These are phyloP conservation scores for Trichoderma breve DNA, from an alignment of 2,329 filamentous ascomycete species.

Conservation along the genomic window DNA sequence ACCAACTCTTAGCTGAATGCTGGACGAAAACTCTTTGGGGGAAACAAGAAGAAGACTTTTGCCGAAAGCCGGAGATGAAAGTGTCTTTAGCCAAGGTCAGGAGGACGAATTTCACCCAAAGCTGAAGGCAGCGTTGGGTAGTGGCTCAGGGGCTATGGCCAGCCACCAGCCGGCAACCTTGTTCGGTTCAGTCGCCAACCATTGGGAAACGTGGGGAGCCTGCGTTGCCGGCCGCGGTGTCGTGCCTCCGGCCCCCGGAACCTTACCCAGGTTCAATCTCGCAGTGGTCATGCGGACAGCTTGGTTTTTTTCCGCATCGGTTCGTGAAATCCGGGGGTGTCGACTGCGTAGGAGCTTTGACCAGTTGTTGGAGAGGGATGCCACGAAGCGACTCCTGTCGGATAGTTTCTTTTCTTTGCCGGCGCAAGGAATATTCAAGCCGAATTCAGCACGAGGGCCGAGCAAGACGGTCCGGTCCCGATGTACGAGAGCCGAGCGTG, in stretches of 20 bases:
- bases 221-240: slow-evolving; percentile 8
- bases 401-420: neutral
- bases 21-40: neutral
- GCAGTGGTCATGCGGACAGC: slow-evolving; percentile 18
- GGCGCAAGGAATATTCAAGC: neutral
- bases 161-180: neutral
- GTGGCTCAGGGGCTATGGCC: slow-evolving; percentile 6
- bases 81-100: slow-evolving; percentile 8
- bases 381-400: neutral
- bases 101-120: neutral
- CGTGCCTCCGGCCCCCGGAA: slow-evolving; percentile 6
- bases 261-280: slow-evolving; percentile 7
- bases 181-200: slow-evolving; percentile 1
- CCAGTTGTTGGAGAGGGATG: neutral
- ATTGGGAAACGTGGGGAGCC: slow-evolving; percentile 21
- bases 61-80: slow-evolving; percentile 1
- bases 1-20: neutral
- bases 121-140: neutral
- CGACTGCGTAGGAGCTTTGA: slow-evolving; percentile 11
- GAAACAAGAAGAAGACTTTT: neutral
- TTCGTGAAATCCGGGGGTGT: slow-evolving; percentile 9
- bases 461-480: neutral
- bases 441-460: neutral
- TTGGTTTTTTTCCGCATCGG: slow-evolving; percentile 16
- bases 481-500: neutral